phyloP scores from a whole-genome alignment of 2,329 filamentous ascomycete genomes.

The Phaeoacremonium minimum region DNA sequence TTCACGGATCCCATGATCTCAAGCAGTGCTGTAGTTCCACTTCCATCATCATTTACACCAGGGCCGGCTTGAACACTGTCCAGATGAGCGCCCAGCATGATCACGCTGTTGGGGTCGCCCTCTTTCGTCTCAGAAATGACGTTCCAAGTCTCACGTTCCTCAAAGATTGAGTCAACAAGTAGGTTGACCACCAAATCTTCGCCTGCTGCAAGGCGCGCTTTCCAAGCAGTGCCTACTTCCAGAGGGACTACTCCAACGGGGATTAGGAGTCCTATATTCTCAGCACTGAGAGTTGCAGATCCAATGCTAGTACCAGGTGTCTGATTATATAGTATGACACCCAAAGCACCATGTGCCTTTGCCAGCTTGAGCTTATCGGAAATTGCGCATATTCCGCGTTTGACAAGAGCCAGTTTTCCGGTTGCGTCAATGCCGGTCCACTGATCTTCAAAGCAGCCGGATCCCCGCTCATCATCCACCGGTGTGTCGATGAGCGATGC shows the following conservation, averaged over 20 bases:
- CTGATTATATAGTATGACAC: conserved; percentile 62
- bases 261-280: conserved; percentile 15
- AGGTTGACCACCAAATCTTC: conserved; percentile 20
- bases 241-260: conserved; percentile 19
- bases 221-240: conserved; percentile 23
- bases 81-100: conserved; percentile 37
- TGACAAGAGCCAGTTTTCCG: conserved; percentile 40
- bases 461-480: conserved; percentile 27
- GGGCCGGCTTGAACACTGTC: conserved; percentile 38
- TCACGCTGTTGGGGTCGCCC: conserved; percentile 34
- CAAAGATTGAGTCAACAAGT: conserved; percentile 28
- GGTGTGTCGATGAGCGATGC: conserved; percentile 29
- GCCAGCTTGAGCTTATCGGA: conserved; percentile 38
- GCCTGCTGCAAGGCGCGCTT: conserved; percentile 23
- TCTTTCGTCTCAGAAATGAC: conserved; percentile 39
- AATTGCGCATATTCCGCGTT: conserved; percentile 37
- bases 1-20: too few relatives aligned
- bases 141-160: conserved; percentile 35
- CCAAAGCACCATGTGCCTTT: too few relatives aligned
- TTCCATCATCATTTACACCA: conserved; percentile 42
- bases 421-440: conserved; percentile 34
- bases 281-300: conserved; percentile 45
- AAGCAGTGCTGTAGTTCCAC: conserved; percentile 32
- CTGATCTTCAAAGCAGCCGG: conserved; percentile 36
- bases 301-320: conserved; percentile 41